Evolutionary conservation across 2,329 filamentous ascomycete species (phyloP), one percentile per base, ranked within the genome.

Genomic region (Helicocarpus griseus): DNA sequence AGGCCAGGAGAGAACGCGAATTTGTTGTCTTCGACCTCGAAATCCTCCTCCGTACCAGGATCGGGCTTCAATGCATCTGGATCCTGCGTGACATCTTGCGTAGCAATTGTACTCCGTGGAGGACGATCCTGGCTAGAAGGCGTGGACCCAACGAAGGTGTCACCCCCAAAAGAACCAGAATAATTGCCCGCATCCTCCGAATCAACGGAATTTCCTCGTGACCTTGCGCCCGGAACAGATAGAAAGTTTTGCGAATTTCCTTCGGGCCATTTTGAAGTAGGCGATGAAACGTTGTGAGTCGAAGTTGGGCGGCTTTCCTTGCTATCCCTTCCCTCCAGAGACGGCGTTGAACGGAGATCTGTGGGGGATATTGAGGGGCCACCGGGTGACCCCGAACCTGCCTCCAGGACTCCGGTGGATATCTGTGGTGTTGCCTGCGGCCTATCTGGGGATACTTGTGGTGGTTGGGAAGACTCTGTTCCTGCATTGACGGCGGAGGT

Each of bases 1-100:
- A 87, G 85, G 22, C 86, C 87, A 9, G 83, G 83, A 0, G 82
- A 79, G 60, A 83, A 89, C 7, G 84, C 86, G 60, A 89, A 89
- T 41, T 77, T 80, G 65, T 86, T 88, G 59, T 84, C 73, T 44
- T 81, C 74, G 14, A 83, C 77, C 40, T 79, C 62, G 60, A 87
- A 91, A 56, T 87, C 82, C 17, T 73, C 77, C 66, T 89, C 85
- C 1, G 80, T 84, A 5, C 83, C 84, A 1, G 82, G 84, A 62
- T 90, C 86, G 0, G 86, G 83, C 19, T 73, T 76, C 9, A 87
- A 69, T 0, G 84, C 81, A 53, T 84, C 79, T 54, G 81, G 35
- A 56, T 82, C 79, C 41, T 79, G 77, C 48, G 82, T 70, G 8
- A 85, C 66, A 53, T 75, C 70, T 44, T 71, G 68, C 62, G 56